Percentiles rank a stretch among this genome's conserved stretches.
phyloP scores from a whole-genome alignment of 495 filamentous ascomycete genomes.

The Aspergillus bridgeri region DNA sequence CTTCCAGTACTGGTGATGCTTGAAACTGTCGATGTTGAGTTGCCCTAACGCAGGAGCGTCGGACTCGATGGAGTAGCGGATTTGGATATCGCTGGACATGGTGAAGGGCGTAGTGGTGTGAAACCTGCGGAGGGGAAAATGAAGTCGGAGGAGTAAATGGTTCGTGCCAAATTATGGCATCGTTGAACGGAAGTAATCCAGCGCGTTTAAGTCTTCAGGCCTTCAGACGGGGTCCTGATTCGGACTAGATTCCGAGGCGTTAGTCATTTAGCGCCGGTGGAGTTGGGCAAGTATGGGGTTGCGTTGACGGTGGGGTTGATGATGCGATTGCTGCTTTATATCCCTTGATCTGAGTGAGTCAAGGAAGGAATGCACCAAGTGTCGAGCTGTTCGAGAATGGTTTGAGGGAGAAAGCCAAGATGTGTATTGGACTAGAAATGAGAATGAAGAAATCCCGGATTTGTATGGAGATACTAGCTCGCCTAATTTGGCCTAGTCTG shows the following conservation, averaged over 20 bases:
- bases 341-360: too few species aligned
- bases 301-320: too few species aligned
- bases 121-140: background rate
- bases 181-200: background rate
- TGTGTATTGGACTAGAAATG: too few species aligned
- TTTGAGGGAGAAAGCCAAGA: too few species aligned
- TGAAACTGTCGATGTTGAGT: constrained; percentile 20
- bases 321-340: too few species aligned
- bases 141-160: background rate
- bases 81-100: background rate
- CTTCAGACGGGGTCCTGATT: background rate
- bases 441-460: too few species aligned
- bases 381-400: too few species aligned
- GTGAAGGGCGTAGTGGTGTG: background rate
- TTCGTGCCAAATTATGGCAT: too few species aligned
- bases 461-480: too few species aligned
- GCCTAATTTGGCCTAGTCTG: too few species aligned
- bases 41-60: constrained; percentile 10
- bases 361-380: too few species aligned
- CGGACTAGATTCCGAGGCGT: background rate
- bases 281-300: too few species aligned
- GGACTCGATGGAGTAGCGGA: constrained; percentile 16
- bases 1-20: constrained; percentile 4
- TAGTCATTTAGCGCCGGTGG: background rate
- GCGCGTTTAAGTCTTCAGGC: background rate